Base-by-base conservation (phyloP, 1,284 basidiomycete genomes). In the Vanrija sp. region DNA sequence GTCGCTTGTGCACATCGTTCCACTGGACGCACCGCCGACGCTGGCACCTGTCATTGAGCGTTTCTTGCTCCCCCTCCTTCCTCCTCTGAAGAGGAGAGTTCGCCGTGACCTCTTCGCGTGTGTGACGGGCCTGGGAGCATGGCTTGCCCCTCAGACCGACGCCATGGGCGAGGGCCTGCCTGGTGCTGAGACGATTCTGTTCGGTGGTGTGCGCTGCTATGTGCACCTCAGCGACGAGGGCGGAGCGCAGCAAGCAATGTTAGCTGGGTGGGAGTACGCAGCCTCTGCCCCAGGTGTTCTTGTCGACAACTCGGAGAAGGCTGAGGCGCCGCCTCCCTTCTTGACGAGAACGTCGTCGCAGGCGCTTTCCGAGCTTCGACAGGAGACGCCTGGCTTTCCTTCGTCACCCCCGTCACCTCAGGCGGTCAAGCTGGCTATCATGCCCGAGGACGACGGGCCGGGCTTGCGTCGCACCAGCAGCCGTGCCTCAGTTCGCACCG, bases 1-100 rank as follows among this genome's bases (percentile, higher is more conserved):
- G 43, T 62, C 64, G 2, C 57, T 74, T 5, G 42, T 71, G 8
- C 70, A 74, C 54, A 60, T 74, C 40, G 52, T 72, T 7, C 70
- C 70, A 1, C 38, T 55, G 15, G 54, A 61, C 19, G 60, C 65
- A 7, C 66, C 69, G 4, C 49, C 56, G 4, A 57, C 65, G 15
- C 52, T 74, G 1, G 66, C 68, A 0, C 57, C 59, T 2, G 64
- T 72, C 23, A 63, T 74, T 45, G 69, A 73, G 47, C 64, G 57
- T 34, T 72, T 71, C 65, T 59, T 73, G 9, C 50, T 71, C 8
- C 65, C 66, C 0, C 54, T 71, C 40, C 47, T 64, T 1, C 60
- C 62, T 6, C 51, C 55, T 1, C 46, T 60, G 47, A 39, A 43
- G 7, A 6, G 23, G 21, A 54, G 64, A 18, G 58, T 62, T 16